These are phyloP conservation scores for Nevesoporus exiguus DNA, from an alignment of 768 basidiomycete species.

Conservation along the genomic window DNA sequence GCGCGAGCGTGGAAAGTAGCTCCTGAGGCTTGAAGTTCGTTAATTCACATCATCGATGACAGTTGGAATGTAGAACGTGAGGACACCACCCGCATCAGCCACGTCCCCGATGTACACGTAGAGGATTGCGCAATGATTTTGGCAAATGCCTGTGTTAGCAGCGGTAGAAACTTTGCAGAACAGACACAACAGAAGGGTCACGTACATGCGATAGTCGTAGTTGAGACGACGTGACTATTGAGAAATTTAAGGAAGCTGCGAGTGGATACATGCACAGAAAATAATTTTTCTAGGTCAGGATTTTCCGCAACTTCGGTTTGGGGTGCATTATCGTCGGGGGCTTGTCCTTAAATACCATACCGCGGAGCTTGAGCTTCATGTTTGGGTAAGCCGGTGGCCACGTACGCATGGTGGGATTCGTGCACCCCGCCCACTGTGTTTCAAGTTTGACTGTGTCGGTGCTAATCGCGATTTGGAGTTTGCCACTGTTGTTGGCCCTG, in stretches of 20 bases:
- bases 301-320: constrained; percentile 36
- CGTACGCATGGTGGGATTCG: constrained; percentile 56
- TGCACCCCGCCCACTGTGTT: constrained; percentile 74
- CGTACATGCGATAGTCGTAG: constrained; percentile 82
- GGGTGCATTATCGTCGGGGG: constrained; percentile 31
- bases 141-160: constrained; percentile 62
- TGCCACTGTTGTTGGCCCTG: constrained; percentile 63
- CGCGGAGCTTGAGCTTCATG: not conserved
- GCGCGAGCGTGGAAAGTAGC: not conserved
- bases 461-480: constrained; percentile 48
- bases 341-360: constrained; percentile 18
- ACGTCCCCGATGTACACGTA: constrained; percentile 87
- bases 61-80: constrained; percentile 87
- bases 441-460: constrained; percentile 77
- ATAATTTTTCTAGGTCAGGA: constrained; percentile 54
- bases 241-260: constrained; percentile 80
- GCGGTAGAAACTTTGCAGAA: not conserved
- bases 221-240: constrained; percentile 74
- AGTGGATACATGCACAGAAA: constrained; percentile 65
- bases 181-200: constrained; percentile 1
- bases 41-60: constrained; percentile 54
- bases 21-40: not conserved
- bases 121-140: constrained; percentile 78
- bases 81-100: constrained; percentile 73
- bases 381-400: not conserved